Base-by-base conservation (phyloP, 495 filamentous ascomycete genomes). In the Elaphomyces granulatus region DNA sequence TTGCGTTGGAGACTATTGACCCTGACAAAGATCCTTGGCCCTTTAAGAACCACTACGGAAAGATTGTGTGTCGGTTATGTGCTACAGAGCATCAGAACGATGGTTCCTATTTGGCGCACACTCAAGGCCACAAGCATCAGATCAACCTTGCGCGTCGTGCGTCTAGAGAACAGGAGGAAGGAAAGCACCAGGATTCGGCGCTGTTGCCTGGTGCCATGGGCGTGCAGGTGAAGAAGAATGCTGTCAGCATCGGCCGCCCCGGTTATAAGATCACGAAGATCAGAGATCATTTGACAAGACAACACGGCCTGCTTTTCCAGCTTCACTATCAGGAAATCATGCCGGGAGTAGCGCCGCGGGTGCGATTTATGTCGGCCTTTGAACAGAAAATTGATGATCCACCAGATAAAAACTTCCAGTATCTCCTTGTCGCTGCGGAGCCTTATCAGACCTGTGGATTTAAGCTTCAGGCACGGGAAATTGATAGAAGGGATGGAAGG, bases 11-110 rank as follows among this genome's bases (percentile, higher is more conserved):
- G 66, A 86, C 83, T 15, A 99, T 99, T 70, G 92, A 99, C 62
- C 79, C 96, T 34, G 92, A 96, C 58, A 96, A 96, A 64, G 90
- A 99, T 66, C 90, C 90, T 0, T 99, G 95, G 71, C 94, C 96
- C 74, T 96, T 99, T 81, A 94, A 93, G 56, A 99, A 99, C 67
- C 90, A 99, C 53, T 83, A 96, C 47, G 90, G 90, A 46, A 88
- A 80, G 59, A 96, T 95, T 66, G 90, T 96, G 57, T 99, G 90
- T 58, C 84, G 92, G 12, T 80, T 99, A 31, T 99, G 90, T 51
- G 68, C 96, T 20, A 99, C 90, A 2, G 92, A 95, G 12, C 90
- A 99, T 70, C 90, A 99, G 52, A 99, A 99, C 62, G 90, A 99
- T 66, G 90, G 90, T 48, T 95, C 88, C 39, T 99, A 99, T 66